Base-by-base conservation (phyloP, 1,139 yeast species). In the Protomyces macrosporus region DNA sequence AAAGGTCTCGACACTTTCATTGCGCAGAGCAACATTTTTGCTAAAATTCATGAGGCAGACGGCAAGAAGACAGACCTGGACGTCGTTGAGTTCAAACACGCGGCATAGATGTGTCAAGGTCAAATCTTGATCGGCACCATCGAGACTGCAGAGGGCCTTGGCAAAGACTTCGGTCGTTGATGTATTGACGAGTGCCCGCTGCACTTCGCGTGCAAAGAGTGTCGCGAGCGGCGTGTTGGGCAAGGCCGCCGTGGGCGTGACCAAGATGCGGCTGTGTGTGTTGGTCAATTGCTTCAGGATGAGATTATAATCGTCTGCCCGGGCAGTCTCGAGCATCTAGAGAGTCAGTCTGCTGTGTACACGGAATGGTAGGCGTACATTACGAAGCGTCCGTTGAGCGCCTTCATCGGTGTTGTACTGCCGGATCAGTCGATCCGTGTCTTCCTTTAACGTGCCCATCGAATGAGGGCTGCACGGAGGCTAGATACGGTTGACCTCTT, bases 11-110 rank as follows among this genome's bases (percentile, higher is more conserved):
- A 23, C 16, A 30, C 48, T 42, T 16, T 42, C 48, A 6, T 30
- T 5, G 23, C 16, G 48, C 7, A 42, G 48, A 16, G 12, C 23
- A 42, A 32, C 32, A 16, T 30, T 42, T 16, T 42, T 42, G n/a
- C 30, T 42, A 5, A 16, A 14, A 4, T 42, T 42, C 48, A 42
- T 42, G 9, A 42, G 23, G 32, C 48, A 42, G 35, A 48, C 53
- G 12, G 60, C 60, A 16, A 55, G 40, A 14, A 48, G 5, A n/a
- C 53, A 34, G 37, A 16, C 42, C 53, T 55, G 60, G 30, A 33
- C 53, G 12, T 55, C 60, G 6, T 32, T 39, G 12, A 55, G n/a
- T 2, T 35, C 36, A 30, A 40, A 55, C 16, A 34, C 10, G 16
- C 35, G 42, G 42, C 23, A 10, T 16, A 55, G 50, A 23, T 34